Evolutionary conservation across 2,329 filamentous ascomycete genomes (phyloP), one percentile per base, ranked within the genome.

Genomic region (Zymoseptoria brevis): DNA sequence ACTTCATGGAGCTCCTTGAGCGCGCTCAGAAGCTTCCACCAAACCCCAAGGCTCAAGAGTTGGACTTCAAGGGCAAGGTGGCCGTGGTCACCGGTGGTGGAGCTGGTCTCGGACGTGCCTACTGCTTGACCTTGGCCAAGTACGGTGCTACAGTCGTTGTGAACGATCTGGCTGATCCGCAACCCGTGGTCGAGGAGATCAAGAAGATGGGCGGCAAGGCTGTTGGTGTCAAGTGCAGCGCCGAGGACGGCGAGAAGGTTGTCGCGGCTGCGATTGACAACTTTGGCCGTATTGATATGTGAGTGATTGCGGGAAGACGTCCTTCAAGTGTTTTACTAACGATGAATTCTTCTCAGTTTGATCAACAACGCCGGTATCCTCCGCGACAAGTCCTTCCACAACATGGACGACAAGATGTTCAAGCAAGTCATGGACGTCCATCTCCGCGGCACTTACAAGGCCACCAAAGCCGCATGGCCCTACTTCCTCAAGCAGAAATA

Each of bases 401-500:
- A 97, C 81, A 96, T 99, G 93, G 89, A 92, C 61, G 94, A 99
- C 73, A 87, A 85, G 71, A 83, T 91, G 71, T 99, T 94, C 92
- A 86, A 96, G 70, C 84, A 89, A 58, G 92, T 99, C 69, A 77
- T 97, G 77, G 89, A 91, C 69, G 91, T 97, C 58, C 94, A 99
- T 76, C 83, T 96, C 52, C 85, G 90, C 67, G 93, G 94, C 67
- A 99, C 94, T 62, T 99, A 96, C 81, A 96, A 96, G 80, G 85
- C 93, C 66, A 93, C 90, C 73, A 96, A 96, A 83, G 94, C 94
- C 62, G 94, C 94, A 19, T 99, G 93, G 91, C 94, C 94, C 55
- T 89, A 95, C 76, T 89, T 99, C 81, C 82, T 97, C 56, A 96
- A 96, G 83, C 94, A 99, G 77, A 97, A 96, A 82, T 99, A 96